Percentiles rank a stretch among this genome's conserved stretches.
phyloP scores from a whole-genome alignment of 78 protist species.

The Dictyostelium capitatum region DNA sequence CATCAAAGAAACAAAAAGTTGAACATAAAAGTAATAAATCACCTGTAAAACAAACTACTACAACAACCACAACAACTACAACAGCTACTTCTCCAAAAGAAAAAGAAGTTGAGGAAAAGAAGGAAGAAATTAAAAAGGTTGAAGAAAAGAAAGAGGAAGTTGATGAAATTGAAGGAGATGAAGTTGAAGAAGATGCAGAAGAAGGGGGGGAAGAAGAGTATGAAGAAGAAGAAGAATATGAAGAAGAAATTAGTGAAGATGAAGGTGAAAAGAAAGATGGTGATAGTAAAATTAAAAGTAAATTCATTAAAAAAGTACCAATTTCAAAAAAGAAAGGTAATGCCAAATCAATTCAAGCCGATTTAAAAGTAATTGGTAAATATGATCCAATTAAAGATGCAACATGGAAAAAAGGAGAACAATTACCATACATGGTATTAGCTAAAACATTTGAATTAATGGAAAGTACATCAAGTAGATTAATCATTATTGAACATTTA shows the following conservation, averaged over 20 bases:
- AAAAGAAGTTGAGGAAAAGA: background rate
- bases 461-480: conserved; percentile 78
- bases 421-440: conserved; percentile 85
- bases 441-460: conserved; percentile 81
- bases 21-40: background rate
- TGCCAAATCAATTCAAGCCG: conserved; percentile 43
- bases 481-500: conserved; percentile 69
- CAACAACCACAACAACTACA: background rate
- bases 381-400: conserved; percentile 85
- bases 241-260: conserved; percentile 27
- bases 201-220: conserved; percentile 6
- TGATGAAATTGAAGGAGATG: background rate
- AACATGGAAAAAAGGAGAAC: conserved; percentile 74
- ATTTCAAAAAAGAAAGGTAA: conserved; percentile 46
- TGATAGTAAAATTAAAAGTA: background rate
- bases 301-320: conserved; percentile 17
- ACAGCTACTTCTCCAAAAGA: background rate
- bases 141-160: conserved; percentile 19
- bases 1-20: conserved; percentile 1
- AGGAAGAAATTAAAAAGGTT: background rate
- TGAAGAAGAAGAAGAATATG: conserved; percentile 33
- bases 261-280: background rate
- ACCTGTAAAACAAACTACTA: conserved; percentile 3
- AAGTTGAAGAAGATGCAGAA: background rate
- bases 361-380: conserved; percentile 5